Evolutionary conservation across 176 grass and related monocot genomes (phyloP), one percentile per base, ranked within the genome.

Genomic region (Tuctoria greenei): DNA sequence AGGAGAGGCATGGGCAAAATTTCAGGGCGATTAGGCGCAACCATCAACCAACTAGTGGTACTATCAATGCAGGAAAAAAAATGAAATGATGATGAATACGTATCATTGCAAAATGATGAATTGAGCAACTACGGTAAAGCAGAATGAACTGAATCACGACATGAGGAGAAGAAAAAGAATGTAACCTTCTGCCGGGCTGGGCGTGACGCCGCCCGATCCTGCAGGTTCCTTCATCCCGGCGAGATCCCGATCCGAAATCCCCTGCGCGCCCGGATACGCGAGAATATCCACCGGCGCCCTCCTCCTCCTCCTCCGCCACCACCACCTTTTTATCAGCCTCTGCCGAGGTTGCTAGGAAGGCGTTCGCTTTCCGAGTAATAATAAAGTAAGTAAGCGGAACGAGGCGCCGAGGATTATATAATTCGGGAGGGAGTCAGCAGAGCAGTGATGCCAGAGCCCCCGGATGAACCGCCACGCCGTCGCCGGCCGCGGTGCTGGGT

Each of bases 201-300:
- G 80, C 46, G 88, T 75, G 28, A 83, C 77, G 73, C 78, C 79
- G 63, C 61, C 60, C 69, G 88, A 65, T 76, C 79, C 88, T 2
- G n/a, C n/a, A n/a, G 75, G 86, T 3, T 88, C 86, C 86, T 88
- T 88, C 86, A 88, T 88, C 57, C 60, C 47, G 39, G 13, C 64
- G 64, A 88, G 76, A 80, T 84, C 81, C 86, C 66, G 86, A 88
- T 76, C 81, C 76, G 23, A 25, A 84, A 76, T 80, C 81, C 74
- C 7, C 14, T 12, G 45, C 45, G 4, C 16, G 61, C 31, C 41
- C 5, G 4, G 61, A 68, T 61, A 72, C 73, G 38, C 50, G 73
- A 82, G 78, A 85, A 89, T 85, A 82, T 78, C 47, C 81, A 57
- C 39, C 59, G 7, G 49, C 58, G 13, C 47, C 39, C 50, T 66